Evolutionary conservation across 495 filamentous ascomycete species (phyloP).

Genomic region (Durotheca rogersii): DNA sequence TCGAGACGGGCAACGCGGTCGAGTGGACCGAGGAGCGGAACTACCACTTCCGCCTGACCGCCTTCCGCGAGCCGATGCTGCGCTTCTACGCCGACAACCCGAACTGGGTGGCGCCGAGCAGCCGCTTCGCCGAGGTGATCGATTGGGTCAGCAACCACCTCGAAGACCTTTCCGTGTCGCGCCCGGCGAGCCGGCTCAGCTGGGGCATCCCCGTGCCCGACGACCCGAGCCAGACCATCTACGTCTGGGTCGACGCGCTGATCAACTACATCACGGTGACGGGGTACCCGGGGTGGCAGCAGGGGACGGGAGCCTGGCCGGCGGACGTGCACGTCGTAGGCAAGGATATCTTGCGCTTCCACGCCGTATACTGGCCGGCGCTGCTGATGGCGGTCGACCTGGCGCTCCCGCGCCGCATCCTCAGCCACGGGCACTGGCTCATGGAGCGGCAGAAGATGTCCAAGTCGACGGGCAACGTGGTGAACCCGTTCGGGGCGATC

Average conservation of each 20-base stretch:
- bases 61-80: constrained; percentile 70
- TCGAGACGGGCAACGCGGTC: constrained; percentile 86
- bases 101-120: constrained; percentile 65
- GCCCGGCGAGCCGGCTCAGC: constrained; percentile 70
- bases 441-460: constrained; percentile 90
- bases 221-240: constrained; percentile 86
- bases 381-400: constrained; percentile 88
- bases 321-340: constrained; percentile 90
- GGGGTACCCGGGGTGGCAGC: constrained; percentile 74
- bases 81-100: constrained; percentile 75
- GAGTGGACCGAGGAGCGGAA: constrained; percentile 94
- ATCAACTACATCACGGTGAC: constrained; percentile 89
- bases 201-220: constrained; percentile 93
- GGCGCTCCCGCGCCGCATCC: constrained; percentile 74
- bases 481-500: constrained; percentile 91
- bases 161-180: constrained; percentile 84
- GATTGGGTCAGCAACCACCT: constrained; percentile 68
- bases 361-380: constrained; percentile 97
- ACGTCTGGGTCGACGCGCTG: constrained; percentile 96
- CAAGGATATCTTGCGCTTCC: constrained; percentile 95
- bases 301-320: constrained; percentile 70
- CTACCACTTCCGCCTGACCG: constrained; percentile 91
- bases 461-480: constrained; percentile 90
- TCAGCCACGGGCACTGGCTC: constrained; percentile 95
- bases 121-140: constrained; percentile 68